Percentiles rank a stretch among this genome's conserved stretches.
phyloP scores from a whole-genome alignment of 768 basidiomycete species.

The Bullera alba region DNA sequence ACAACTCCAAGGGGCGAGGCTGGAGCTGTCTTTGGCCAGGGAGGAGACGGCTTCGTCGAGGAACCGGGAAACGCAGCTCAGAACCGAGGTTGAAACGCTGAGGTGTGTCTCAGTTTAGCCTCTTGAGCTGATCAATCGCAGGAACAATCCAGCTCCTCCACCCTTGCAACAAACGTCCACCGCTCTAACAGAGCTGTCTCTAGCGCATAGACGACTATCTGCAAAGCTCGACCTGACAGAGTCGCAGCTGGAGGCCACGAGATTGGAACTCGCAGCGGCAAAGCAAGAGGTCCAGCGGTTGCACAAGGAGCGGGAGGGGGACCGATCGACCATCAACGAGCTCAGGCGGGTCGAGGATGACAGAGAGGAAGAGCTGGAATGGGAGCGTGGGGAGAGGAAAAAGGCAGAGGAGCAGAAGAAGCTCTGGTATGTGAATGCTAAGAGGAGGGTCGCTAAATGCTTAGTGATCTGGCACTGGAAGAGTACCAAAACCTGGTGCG shows the following conservation, averaged over 20 bases:
- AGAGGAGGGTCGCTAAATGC: not conserved
- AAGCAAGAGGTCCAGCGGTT: conserved; percentile 24
- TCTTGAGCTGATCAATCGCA: not conserved
- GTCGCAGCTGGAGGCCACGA: conserved; percentile 10
- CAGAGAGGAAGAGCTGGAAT: conserved; percentile 36
- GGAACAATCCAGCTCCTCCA: conserved; percentile 16
- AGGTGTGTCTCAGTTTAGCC: conserved; percentile 18
- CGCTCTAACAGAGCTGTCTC: conserved; percentile 39
- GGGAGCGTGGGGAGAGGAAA: conserved; percentile 34
- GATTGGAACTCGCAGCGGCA: conserved; percentile 18
- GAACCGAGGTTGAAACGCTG: conserved; percentile 27
- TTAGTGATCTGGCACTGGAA: conserved; percentile 38
- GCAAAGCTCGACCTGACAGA: conserved; percentile 42
- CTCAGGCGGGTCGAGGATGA: conserved; percentile 28
- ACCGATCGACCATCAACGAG: conserved; percentile 28
- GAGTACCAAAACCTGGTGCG: conserved; percentile 32
- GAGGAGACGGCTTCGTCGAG: conserved; percentile 18
- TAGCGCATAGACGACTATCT: conserved; percentile 44
- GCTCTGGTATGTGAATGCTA: conserved; percentile 27
- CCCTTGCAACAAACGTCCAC: conserved; percentile 22
- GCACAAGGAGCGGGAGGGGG: conserved; percentile 29
- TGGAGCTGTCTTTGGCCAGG: conserved; percentile 34
- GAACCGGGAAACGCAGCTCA: conserved; percentile 1
- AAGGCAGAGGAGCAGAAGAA: conserved; percentile 39
- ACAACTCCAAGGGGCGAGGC: conserved; percentile 40